Evolutionary conservation across 2,329 filamentous ascomycete species (phyloP), one percentile per base, ranked within the genome.

Genomic region (Plenodomus biglobosus): DNA sequence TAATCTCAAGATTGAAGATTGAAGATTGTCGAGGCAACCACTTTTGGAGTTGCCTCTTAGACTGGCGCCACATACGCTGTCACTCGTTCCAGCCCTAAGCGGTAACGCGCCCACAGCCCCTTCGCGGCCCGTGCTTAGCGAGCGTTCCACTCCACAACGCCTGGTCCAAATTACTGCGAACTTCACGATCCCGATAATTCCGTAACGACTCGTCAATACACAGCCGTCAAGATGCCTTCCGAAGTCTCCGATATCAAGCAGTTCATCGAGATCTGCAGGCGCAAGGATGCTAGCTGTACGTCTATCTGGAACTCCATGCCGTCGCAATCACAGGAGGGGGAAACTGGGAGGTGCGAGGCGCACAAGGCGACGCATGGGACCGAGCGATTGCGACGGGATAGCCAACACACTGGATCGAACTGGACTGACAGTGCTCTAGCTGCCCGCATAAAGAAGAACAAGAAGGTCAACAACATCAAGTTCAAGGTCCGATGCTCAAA

Each of bases 221-320:
- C 52, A 45, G 39, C 81, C 79, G 80, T 79, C 89, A 95, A 81
- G 79, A 99, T 99, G 94, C 92, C 94, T 86, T 84, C 85, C 75
- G 91, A 97, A 89, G 88, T 96, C 78, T 89, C 86, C 76, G 94
- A 97, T 78, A 97, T 97, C 85, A 97, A 99, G 76, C 77, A 96
- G 85, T 99, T 99, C 90, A 95, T 99, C 79, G 94, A 97, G 88
- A 96, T 99, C 85, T 96, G 90, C 87, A 88, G 92, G 80, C 89
- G 94, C 78, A 95, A 96, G 85, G 95, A 99, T 86, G 94, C 94
- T 77, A 95, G 89, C 76, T 96, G 94, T 99, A 89, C 74, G 91
- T 92, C 43, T 48, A 44, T 55, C 42, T 22, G 6, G 41, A 39
- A 2, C 20, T 18, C 21, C 10, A 30, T 42, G 49, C 35, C 38